Conservation (phyloP, 2,329 filamentous ascomycete species). For the Diaporthe capsici region DNA sequence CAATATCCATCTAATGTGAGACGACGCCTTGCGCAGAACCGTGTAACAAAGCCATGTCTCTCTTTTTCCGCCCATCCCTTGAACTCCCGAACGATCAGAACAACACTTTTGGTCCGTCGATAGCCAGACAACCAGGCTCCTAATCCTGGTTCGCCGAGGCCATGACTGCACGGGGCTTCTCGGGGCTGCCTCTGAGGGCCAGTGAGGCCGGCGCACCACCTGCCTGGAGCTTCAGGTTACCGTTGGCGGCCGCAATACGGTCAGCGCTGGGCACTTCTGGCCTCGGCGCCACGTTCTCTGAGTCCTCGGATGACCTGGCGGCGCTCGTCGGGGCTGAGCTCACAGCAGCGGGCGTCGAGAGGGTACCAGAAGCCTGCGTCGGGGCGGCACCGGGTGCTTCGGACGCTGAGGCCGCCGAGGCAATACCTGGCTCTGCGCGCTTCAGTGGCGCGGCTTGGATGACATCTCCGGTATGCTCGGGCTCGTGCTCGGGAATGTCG, state of each 20-base stretch:
- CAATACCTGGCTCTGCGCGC: background rate
- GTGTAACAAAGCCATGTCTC: slow-evolving; percentile 20
- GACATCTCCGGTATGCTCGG: slow-evolving; percentile 39
- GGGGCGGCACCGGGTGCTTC: slow-evolving; percentile 6
- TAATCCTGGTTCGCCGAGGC: slow-evolving; percentile 35
- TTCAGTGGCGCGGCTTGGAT: slow-evolving; percentile 41
- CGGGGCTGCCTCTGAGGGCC: slow-evolving; percentile 73
- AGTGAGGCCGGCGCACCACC: slow-evolving; percentile 58
- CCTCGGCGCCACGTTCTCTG: slow-evolving; percentile 6
- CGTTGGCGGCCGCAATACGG: background rate
- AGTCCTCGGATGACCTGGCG: background rate
- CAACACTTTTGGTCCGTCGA: background rate
- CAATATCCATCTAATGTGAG: slow-evolving; percentile 30
- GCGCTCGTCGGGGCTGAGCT: background rate
- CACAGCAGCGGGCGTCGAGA: background rate
- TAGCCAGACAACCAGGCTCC: background rate
- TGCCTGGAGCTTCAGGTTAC: slow-evolving; percentile 33
- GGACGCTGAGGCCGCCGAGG: background rate
- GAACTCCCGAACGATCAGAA: slow-evolving; percentile 24
- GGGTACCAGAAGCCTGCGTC: background rate
- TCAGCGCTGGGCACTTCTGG: slow-evolving; percentile 22
- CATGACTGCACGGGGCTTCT: slow-evolving; percentile 57
- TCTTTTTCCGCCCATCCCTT: background rate
- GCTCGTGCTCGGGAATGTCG: slow-evolving; percentile 37
- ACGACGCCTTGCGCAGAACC: slow-evolving; percentile 15